Percentiles rank a stretch among this genome's conserved stretches.
Conservation (phyloP, 495 filamentous ascomycete genomes). For the Xylaria intraflava region DNA sequence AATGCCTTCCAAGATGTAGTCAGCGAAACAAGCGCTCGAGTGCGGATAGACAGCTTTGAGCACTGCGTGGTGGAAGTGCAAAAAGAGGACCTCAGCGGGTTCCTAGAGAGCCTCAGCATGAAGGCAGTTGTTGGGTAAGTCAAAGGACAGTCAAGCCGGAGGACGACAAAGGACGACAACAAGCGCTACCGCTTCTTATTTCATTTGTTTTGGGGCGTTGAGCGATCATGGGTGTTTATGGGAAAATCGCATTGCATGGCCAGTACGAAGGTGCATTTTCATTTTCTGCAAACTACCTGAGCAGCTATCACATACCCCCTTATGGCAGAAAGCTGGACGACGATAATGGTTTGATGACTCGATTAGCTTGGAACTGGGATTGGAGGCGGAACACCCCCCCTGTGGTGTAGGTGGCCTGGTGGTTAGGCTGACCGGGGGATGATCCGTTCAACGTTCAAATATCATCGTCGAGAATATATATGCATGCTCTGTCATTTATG, state of each 20-base stretch:
- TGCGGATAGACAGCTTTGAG: slow-evolving; percentile 94
- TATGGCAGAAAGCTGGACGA: neutral
- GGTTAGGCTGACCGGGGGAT: neutral
- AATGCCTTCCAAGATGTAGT: slow-evolving; percentile 95
- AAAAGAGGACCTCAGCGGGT: slow-evolving; percentile 88
- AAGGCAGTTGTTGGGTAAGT: slow-evolving; percentile 79
- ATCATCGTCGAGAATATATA: slow-evolving; percentile 1
- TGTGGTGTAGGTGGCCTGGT: neutral
- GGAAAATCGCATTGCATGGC: slow-evolving; percentile 9
- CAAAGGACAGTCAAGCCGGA: neutral
- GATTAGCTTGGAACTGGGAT: slow-evolving; percentile 5
- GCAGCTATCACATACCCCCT: slow-evolving; percentile 2
- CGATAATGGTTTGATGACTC: slow-evolving; percentile 9
- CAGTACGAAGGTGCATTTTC: neutral
- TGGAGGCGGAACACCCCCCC: neutral
- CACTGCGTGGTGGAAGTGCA: slow-evolving; percentile 93
- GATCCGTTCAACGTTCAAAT: slow-evolving; percentile 3
- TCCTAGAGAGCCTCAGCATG: slow-evolving; percentile 86
- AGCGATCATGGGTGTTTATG: slow-evolving; percentile 9
- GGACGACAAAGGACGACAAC: neutral
- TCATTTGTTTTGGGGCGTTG: neutral
- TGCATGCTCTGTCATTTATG: slow-evolving; percentile 6
- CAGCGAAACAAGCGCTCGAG: slow-evolving; percentile 78
- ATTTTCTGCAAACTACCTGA: neutral
- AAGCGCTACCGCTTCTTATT: neutral